These are phyloP conservation scores for Botrytis elliptica DNA, from an alignment of 2,329 filamentous ascomycete genomes.

Conservation along the genomic window DNA sequence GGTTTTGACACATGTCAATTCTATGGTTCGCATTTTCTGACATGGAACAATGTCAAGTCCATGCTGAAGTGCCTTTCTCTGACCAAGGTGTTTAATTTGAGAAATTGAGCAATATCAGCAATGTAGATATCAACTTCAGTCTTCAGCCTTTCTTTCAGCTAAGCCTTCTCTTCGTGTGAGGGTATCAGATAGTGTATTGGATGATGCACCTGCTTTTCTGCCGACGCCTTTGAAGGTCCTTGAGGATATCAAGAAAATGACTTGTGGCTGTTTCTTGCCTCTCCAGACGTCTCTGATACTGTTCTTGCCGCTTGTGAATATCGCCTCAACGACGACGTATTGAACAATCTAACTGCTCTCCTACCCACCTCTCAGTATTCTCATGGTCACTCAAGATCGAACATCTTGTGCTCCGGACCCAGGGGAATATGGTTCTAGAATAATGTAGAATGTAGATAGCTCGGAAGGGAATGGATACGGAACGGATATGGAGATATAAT, in stretches of 20 bases:
- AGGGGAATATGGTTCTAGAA: neutral
- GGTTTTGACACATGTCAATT: neutral
- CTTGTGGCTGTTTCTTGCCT: neutral
- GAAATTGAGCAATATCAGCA: neutral
- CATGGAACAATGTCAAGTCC: neutral
- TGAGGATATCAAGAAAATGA: neutral
- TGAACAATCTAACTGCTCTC: neutral
- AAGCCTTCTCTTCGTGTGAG: neutral
- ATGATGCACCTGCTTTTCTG: neutral
- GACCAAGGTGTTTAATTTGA: neutral
- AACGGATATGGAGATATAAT: neutral
- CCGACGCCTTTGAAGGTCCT: neutral
- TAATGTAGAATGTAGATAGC: neutral
- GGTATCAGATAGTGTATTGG: neutral
- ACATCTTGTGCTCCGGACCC: neutral
- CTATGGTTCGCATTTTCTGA: neutral
- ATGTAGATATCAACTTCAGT: neutral
- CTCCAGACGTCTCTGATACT: neutral
- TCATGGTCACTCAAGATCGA: neutral
- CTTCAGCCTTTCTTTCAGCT: neutral
- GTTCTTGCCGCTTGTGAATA: neutral
- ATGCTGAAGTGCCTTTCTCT: neutral
- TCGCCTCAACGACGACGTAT: neutral
- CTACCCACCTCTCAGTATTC: neutral
- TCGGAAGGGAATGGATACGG: neutral